phyloP scores from a whole-genome alignment of 176 grass and related monocot genomes.

The Pharus latifolius region DNA sequence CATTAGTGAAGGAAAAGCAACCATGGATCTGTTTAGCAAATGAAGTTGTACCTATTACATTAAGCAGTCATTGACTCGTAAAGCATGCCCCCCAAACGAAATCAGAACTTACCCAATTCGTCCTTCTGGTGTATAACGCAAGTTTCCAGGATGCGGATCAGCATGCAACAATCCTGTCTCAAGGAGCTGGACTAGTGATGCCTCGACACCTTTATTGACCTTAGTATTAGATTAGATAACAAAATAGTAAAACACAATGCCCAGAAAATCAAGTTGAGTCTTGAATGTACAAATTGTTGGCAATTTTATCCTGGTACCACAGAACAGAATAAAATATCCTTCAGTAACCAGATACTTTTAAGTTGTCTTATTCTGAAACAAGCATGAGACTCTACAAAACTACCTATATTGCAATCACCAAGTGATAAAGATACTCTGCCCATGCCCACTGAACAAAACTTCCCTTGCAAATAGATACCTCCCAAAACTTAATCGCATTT shows the following conservation, averaged over 20 bases:
- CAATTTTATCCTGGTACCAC: background rate
- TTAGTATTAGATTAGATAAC: constrained; percentile 18
- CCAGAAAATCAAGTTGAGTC: background rate
- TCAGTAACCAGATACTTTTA: background rate
- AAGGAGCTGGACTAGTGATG: constrained; percentile 82
- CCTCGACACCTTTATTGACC: constrained; percentile 91
- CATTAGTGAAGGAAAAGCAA: background rate
- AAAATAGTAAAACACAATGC: constrained; percentile 4
- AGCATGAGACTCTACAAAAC: background rate
- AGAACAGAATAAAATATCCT: background rate
- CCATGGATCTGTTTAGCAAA: background rate
- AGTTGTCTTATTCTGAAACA: constrained; percentile 5
- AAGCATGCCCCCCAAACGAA: background rate
- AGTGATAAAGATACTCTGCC: background rate
- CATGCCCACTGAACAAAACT: background rate
- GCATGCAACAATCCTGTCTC: constrained; percentile 97
- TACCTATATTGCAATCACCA: background rate
- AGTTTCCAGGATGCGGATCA: constrained; percentile 88
- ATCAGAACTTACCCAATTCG: constrained; percentile 56
- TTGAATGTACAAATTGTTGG: constrained; percentile 6
- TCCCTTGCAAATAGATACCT: background rate
- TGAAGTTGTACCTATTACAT: background rate
- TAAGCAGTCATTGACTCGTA: constrained; percentile 2
- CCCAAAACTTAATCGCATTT: no score
- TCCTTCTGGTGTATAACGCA: constrained; percentile 82